Evolutionary conservation across 2,329 filamentous ascomycete species (phyloP), one percentile per base, ranked within the genome.

Genomic region (Arthrobotrys sphaeroides): DNA sequence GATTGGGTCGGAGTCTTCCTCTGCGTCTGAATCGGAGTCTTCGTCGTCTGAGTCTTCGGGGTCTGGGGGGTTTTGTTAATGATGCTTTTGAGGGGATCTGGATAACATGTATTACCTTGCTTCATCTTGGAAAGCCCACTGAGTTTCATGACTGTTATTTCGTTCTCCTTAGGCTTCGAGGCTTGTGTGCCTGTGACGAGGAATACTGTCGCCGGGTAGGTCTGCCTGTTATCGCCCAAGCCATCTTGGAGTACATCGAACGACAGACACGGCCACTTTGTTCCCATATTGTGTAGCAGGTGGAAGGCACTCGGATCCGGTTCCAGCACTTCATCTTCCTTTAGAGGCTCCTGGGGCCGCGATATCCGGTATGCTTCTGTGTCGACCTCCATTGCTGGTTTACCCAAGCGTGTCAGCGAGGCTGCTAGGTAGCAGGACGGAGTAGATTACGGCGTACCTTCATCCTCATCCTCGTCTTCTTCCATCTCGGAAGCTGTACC

Each of bases 201-300:
- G 84, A 98, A 99, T 84, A 97, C 90, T 73, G 94, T 97, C 59
- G 93, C 93, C 24, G 95, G 95, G 83, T 96, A 99, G n/a, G 90
- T 90, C 83, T 90, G 96, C 81, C 95, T 90, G 83, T 93, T 90
- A 81, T 97, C 91, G 78, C 95, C 95, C 16, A 99, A 87, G 61
- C 87, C 86, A 84, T 99, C 95, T 80, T 87, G 90, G 77, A 99
- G 84, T 74, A 99, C 90, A 82, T 98, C 95, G 83, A 97, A 97
- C 1, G 94, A 98, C 13, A 99, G 87, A 82, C 95, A 99, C 2
- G 95, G 95, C 95, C 95, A 99, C 0, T 93, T 93, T 5, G 94
- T 94, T 83, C 91, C 95, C 78, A 99, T 88, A 77, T 89, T 93
- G 85, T 99, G 95, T 73, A 99, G 89, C 93, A 99, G 96, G 82